Conservation (phyloP, 2,329 filamentous ascomycete genomes). For the Elsinoe ampelina region DNA sequence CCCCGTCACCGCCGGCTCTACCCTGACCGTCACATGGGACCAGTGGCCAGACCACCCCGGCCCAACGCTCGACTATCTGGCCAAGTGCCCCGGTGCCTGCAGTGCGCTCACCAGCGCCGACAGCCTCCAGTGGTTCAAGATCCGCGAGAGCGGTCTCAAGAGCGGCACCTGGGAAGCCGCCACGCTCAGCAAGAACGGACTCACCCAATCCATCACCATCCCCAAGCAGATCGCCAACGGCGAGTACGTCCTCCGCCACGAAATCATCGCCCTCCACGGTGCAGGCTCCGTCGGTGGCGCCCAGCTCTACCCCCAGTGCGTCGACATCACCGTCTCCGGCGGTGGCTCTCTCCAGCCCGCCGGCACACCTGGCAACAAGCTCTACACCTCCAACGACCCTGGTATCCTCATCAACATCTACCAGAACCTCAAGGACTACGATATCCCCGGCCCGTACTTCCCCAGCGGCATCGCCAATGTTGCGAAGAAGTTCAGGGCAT, state of each 20-base stretch:
- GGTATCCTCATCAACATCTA: slow-evolving; percentile 55
- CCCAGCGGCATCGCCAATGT: slow-evolving; percentile 14
- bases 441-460: slow-evolving; percentile 43
- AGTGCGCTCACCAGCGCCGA: slow-evolving; percentile 47
- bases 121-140: slow-evolving; percentile 55
- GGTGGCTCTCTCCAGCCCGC: slow-evolving; percentile 40
- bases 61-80: slow-evolving; percentile 31
- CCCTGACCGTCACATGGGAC: slow-evolving; percentile 27
- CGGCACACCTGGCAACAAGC: slow-evolving; percentile 43
- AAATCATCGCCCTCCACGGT: slow-evolving; percentile 53
- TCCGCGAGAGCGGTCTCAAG: slow-evolving; percentile 47
- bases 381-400: slow-evolving; percentile 49
- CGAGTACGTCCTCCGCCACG: slow-evolving; percentile 52
- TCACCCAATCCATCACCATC: slow-evolving; percentile 43
- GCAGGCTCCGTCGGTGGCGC: slow-evolving; percentile 36
- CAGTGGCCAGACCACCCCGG: slow-evolving; percentile 31
- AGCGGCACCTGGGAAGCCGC: slow-evolving; percentile 48
- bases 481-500: background rate
- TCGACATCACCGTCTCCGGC: slow-evolving; percentile 52
- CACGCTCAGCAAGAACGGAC: slow-evolving; percentile 39
- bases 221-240: slow-evolving; percentile 45
- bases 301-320: slow-evolving; percentile 41
- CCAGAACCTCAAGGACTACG: slow-evolving; percentile 36
- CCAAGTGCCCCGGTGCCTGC: slow-evolving; percentile 21
- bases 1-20: slow-evolving; percentile 26